Conservation (phyloP, 2,329 filamentous ascomycete species). For the Penicillium hesseltinei region DNA sequence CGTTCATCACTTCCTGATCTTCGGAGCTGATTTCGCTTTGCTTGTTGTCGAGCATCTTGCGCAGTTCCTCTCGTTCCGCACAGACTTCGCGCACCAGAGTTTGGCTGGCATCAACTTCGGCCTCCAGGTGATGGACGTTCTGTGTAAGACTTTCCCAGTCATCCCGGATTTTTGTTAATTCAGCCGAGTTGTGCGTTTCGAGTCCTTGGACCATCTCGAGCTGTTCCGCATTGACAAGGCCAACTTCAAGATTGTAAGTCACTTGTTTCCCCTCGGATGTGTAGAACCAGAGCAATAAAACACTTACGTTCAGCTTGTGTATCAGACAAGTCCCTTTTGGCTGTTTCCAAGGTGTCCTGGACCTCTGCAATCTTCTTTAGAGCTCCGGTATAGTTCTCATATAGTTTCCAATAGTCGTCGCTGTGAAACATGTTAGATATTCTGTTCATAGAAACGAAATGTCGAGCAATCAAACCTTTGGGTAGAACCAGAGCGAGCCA, state of each 20-base stretch:
- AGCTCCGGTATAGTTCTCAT: slow-evolving; percentile 38
- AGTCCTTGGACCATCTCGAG: slow-evolving; percentile 38
- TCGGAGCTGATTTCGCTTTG: slow-evolving; percentile 41
- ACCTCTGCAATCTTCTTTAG: slow-evolving; percentile 41
- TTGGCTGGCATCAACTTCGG: slow-evolving; percentile 41
- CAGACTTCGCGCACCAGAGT: slow-evolving; percentile 39
- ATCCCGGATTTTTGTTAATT: slow-evolving; percentile 34
- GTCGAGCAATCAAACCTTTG: slow-evolving; percentile 31
- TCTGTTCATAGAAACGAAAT: not conserved
- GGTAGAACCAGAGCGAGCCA: slow-evolving; percentile 35
- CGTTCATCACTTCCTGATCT: slow-evolving; percentile 40
- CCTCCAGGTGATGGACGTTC: slow-evolving; percentile 39
- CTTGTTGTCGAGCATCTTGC: slow-evolving; percentile 39
- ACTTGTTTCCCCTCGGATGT: not conserved
- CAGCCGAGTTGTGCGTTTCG: slow-evolving; percentile 36
- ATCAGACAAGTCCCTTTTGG: slow-evolving; percentile 38
- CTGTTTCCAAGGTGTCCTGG: slow-evolving; percentile 36
- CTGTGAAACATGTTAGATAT: slow-evolving; percentile 25
- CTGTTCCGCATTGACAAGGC: slow-evolving; percentile 39
- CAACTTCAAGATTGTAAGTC: slow-evolving; percentile 31
- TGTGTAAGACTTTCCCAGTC: slow-evolving; percentile 36
- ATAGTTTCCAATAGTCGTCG: slow-evolving; percentile 43
- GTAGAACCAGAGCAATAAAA: not conserved
- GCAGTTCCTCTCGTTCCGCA: slow-evolving; percentile 41
- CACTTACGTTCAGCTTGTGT: slow-evolving; percentile 38